Base-by-base conservation (phyloP, 2,329 filamentous ascomycete genomes). In the Claviceps cyperi region DNA sequence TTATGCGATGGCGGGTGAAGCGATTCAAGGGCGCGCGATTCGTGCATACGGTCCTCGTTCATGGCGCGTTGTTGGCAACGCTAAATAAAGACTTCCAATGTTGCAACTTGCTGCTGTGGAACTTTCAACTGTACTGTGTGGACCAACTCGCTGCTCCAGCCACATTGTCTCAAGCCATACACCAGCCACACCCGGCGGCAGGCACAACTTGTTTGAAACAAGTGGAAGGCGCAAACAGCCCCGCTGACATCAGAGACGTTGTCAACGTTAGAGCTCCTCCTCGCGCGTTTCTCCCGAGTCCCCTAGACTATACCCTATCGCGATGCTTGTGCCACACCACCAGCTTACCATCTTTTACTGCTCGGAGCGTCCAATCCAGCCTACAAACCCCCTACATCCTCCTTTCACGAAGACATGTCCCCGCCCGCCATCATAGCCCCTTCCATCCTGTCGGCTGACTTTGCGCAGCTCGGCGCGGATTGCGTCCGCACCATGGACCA, bases 361-460 rank as follows among this genome's bases (percentile, higher is more conserved):
- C 28, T 32, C 28, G 28, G 28, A 32, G 9, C 28, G 28, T 32
- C 9, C 9, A 32, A 32, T 32, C 28, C 9, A 9, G 8, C 38
- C 5, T 39, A n/a, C n/a, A 4, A n/a, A 17, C 38, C 8, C 38
- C 7, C 24, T 21, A 22, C 35, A 14, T n/a, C 43, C 22, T 35
- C 37, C 21, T n/a, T 8, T 22, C 8, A 19, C 47, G 72, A 53
- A 56, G 72, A 53, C 55, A 97, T 97, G 91, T 75, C 87, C 51
- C 92, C 91, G 22, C 81, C 83, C 55, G 86, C 92, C 46, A 96
- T 98, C 66, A 95, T 98, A 61, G 91, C 91, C 15, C 92, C 92
- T 32, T 97, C 91, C n/a, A 97, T 98, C 60, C 82, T 98, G 53
- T 94, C 90, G 62, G 91, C 91, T 57, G 91, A 98, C 76, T 98